Evolutionary conservation across 345 rosid genomes (phyloP).

Genomic region (Erucastrum elatum): DNA sequence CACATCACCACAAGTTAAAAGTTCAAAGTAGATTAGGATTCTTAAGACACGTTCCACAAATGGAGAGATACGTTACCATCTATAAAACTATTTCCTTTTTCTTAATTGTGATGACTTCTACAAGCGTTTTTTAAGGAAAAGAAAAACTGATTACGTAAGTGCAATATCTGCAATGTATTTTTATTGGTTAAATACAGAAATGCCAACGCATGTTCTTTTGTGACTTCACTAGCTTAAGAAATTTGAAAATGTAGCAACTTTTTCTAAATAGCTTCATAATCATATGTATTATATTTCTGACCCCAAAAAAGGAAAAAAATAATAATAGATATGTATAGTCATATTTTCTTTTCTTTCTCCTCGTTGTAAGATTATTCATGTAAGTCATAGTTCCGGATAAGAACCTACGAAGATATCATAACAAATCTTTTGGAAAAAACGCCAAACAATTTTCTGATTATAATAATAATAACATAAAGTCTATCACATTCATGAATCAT

Average conservation of each 20-base stretch:
- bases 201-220: not conserved
- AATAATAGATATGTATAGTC: not conserved
- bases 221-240: constrained; percentile 4
- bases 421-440: not conserved
- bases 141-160: not conserved
- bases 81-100: not conserved
- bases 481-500: not conserved
- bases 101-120: not conserved
- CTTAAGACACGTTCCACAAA: not conserved
- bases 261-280: not conserved
- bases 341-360: not conserved
- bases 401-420: not conserved
- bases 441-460: not conserved
- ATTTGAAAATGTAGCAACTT: not conserved
- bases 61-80: constrained; percentile 21
- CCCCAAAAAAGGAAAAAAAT: not conserved
- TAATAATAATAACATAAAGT: too few relatives aligned
- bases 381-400: not conserved
- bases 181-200: not conserved
- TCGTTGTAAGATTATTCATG: not conserved
- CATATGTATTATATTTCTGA: not conserved
- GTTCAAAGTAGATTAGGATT: not conserved
- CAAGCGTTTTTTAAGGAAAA: not conserved
- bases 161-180: not conserved
- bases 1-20: constrained; percentile 8